Evolutionary conservation across 768 basidiomycete genomes (phyloP).

Genomic region (Suillus lakei): DNA sequence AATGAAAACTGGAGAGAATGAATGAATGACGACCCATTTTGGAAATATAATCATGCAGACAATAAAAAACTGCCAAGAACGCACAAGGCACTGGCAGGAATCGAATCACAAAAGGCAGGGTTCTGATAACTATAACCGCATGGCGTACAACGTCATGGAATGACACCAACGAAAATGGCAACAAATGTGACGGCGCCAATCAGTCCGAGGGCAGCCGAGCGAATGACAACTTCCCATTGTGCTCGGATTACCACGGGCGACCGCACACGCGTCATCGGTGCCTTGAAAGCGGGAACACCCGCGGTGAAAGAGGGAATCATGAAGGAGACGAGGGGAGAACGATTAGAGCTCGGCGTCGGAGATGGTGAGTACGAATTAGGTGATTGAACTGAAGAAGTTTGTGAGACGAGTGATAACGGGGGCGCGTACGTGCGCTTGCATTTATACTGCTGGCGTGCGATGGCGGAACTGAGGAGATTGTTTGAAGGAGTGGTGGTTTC

Average conservation of each 20-base stretch:
- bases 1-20: background rate
- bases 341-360: conserved; percentile 12
- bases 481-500: background rate
- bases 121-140: background rate
- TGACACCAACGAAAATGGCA: conserved; percentile 37
- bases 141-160: conserved; percentile 21
- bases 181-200: conserved; percentile 38
- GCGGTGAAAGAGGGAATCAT: conserved; percentile 36
- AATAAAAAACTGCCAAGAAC: background rate
- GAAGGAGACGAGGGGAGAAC: background rate
- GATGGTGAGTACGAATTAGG: background rate
- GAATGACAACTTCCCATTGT: conserved; percentile 84
- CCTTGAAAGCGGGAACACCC: conserved; percentile 70
- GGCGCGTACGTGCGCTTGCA: conserved; percentile 21
- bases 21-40: background rate
- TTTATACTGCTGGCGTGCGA: conserved; percentile 35
- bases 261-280: conserved; percentile 70
- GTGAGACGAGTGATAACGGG: conserved; percentile 5
- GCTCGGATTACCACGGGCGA: conserved; percentile 75
- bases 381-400: background rate
- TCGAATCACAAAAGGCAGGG: background rate
- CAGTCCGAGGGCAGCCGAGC: conserved; percentile 56
- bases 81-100: background rate
- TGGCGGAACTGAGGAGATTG: conserved; percentile 8
- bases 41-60: background rate